Evolutionary conservation across 106 monocot species (phyloP), one percentile per base, ranked within the genome.

Genomic region (Acorus calamus): DNA sequence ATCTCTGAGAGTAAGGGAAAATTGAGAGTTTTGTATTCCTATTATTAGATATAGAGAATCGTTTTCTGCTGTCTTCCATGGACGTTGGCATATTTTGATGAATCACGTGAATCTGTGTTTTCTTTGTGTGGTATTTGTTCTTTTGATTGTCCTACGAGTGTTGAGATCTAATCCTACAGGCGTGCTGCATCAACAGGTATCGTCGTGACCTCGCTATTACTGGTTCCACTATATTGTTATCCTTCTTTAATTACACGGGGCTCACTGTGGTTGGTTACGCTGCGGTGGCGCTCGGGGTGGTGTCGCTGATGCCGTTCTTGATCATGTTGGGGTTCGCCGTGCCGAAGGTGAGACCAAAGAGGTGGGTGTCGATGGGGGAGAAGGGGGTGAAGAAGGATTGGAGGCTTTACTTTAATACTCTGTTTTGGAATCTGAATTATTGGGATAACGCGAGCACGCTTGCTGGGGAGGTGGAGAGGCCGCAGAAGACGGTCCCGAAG

Each of bases 371-470:
- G 51, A 28, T 13, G 11, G 65, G 57, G 56, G 49, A 4, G n/a
- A 43, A 47, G 62, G 72, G 52, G 47, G 12, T 12, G 59, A 57
- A 70, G 41, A 78, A 14, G 70, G 79, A 94, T 28, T 89, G 86
- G 93, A 79, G 81, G 52, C 70, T 79, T 5, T 94, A 72, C 74
- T 77, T 94, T 69, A 89, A 94, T 65, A 84, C 79, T 2, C 55
- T 94, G 55, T 89, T 94, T 47, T 94, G 89, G 93, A 94, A 94
- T 51, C 66, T 89, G 6, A 89, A 89, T 50, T 89, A 80, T 50
- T 89, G 89, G 86, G 89, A 94, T 63, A 94, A 81, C 61, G 89
- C 77, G 60, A 89, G 86, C 77, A 84, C 89, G 52, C 50, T 94
- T 63, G 93, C 93, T 0, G 93, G 93, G 53, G 89, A 89, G 86